Base-by-base conservation (phyloP, 139 green algal genomes). In the Pleodorina starrii region DNA sequence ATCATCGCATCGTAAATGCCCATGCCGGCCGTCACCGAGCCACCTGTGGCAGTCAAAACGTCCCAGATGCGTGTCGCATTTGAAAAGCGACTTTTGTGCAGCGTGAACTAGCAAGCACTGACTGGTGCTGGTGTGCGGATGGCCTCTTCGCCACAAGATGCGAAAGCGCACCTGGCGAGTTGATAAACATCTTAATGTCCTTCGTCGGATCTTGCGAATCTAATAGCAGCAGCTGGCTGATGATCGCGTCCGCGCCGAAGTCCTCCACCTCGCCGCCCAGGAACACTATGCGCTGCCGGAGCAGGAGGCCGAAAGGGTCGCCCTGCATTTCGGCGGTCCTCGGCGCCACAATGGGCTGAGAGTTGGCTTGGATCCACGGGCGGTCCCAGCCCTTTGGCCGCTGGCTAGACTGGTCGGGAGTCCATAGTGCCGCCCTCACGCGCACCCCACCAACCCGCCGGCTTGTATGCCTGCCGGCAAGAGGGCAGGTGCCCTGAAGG, bases 161-260 rank as follows among this genome's bases (percentile, higher is more conserved):
- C 25, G 16, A 46, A 46, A 27, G 60, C 57, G 44, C 83, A 95
- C 94, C 98, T 36, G 98, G 98, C 32, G 97, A 99, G 93, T 99
- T 99, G 91, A 99, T 99, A 94, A 99, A 99, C n/a, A 99, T 82
- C 93, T 99, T 99, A 93, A 99, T 99, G 92, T 99, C 98, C 93
- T 99, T 99, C 12, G 89, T 98, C 36, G 97, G 93, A 85, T 99
- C 98, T 76, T 98, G 95, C 0, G 97, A 94, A 92, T 99, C 97
- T 40, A 99, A 95, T 32, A 99, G 94, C 69, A 99, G 94, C 87
- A 99, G 94, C 94, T 99, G 98, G 89, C 94, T 98, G 83, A 99
- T 95, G 21, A 99, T 91, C 9, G 97, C 97, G 85, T 99, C 98
- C 5, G 98, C 98, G 46, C 84, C 92, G 85, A 99, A 99, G 92